Percentiles rank a stretch among this genome's conserved stretches.
phyloP scores from a whole-genome alignment of 768 basidiomycete species.

The Trametes cingulata region DNA sequence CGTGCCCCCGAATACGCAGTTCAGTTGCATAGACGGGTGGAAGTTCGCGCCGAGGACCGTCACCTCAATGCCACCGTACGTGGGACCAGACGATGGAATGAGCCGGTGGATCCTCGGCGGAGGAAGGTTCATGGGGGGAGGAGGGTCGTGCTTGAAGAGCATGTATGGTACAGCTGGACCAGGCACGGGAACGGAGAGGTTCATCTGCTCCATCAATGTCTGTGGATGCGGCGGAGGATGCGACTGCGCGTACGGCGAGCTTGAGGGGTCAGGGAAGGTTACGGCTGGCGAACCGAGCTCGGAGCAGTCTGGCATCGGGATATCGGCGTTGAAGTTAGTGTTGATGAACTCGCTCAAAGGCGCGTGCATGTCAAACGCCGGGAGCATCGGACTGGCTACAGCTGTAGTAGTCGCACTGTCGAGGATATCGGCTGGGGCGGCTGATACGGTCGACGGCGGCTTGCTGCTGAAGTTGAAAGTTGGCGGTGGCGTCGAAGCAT shows the following conservation, averaged over 20 bases:
- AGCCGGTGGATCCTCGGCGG: constrained; percentile 81
- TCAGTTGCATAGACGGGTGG: constrained; percentile 66
- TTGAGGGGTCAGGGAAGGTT: constrained; percentile 11
- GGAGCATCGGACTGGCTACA: constrained; percentile 10
- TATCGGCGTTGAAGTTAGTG: constrained; percentile 22
- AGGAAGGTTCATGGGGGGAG: constrained; percentile 49
- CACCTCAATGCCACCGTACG: constrained; percentile 91
- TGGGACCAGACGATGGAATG: constrained; percentile 83
- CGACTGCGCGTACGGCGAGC: constrained; percentile 1
- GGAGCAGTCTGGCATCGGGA: constrained; percentile 26
- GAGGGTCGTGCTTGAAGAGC: constrained; percentile 58
- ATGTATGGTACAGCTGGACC: constrained; percentile 29
- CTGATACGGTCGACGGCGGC: background rate
- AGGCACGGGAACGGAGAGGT: background rate
- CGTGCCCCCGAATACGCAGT: constrained; percentile 84
- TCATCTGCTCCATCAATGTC: constrained; percentile 10
- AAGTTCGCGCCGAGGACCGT: constrained; percentile 93
- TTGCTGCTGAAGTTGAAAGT: background rate
- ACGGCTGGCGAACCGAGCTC: constrained; percentile 11
- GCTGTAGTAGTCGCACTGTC: constrained; percentile 11
- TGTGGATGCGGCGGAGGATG: constrained; percentile 1
- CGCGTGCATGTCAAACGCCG: constrained; percentile 13
- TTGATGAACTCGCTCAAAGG: constrained; percentile 14
- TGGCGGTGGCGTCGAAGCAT: constrained; percentile 6
- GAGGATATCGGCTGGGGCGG: background rate